These are phyloP conservation scores for Polytrichum commune DNA, from an alignment of 225 moss, liverwort and hornwort genomes.

Conservation along the genomic window DNA sequence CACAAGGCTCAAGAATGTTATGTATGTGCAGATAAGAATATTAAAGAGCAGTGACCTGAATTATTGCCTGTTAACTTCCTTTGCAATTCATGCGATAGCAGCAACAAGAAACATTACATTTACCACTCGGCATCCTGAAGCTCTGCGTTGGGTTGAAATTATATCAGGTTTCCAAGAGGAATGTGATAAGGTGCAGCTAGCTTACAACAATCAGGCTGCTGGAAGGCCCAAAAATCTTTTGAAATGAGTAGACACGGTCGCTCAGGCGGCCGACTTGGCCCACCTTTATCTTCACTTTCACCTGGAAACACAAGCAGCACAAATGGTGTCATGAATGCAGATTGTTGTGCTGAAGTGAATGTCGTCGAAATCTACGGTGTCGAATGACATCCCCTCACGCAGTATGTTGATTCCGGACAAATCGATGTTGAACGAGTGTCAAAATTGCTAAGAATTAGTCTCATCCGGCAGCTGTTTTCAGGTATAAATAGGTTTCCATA, in stretches of 20 bases:
- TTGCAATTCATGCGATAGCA: not conserved
- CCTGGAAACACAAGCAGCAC: slow-evolving; percentile 18
- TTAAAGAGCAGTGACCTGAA: not conserved
- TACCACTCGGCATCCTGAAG: not conserved
- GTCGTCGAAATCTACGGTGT: too few species aligned
- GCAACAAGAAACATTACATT: too few species aligned
- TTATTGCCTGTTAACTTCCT: not conserved
- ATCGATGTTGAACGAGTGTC: too few species aligned
- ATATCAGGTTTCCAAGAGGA: not conserved
- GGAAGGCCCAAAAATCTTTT: slow-evolving; percentile 64
- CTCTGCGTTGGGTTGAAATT: not conserved
- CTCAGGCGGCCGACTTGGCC: slow-evolving; percentile 43
- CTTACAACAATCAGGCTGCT: slow-evolving; percentile 67
- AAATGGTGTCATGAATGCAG: not conserved
- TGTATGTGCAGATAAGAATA: too few species aligned
- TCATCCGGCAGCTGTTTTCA: too few species aligned
- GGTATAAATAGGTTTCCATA: too few species aligned
- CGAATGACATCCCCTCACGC: too few species aligned
- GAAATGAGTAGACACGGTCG: slow-evolving; percentile 48
- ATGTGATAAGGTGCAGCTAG: not conserved
- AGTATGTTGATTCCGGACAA: too few species aligned
- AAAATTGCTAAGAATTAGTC: too few species aligned
- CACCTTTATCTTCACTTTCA: slow-evolving; percentile 61
- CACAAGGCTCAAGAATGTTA: too few species aligned
- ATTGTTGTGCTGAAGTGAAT: too few species aligned